Evolutionary conservation across 495 filamentous ascomycete species (phyloP), one percentile per base, ranked within the genome.

Genomic region (Stereocaulon alpinum): DNA sequence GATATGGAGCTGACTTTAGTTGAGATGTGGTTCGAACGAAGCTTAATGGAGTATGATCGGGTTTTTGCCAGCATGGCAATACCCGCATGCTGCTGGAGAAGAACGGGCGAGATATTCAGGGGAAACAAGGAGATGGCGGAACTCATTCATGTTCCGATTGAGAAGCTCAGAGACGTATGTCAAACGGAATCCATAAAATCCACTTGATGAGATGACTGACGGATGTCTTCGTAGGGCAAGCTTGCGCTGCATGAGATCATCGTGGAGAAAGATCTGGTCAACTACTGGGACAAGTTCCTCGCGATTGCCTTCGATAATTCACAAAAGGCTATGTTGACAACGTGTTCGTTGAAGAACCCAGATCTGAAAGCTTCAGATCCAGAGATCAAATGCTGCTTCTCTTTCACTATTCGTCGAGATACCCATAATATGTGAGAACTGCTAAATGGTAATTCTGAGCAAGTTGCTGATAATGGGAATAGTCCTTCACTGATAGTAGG

Each of bases 61-160:
- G 89, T 99, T 11, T 99, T 99, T 73, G 94, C 93, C 14, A 94
- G 89, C 71, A 97, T 99, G 93, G 92, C 93, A 24, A 91, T 97
- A 60, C 93, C 93, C 4, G 93, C 93, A 40, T 99, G 93, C 71
- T 94, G 91, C 69, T 99, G 93, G 93, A 82, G 94, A 64, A 80
- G 93, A 67, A 97, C 93, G 0, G 93, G 93, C 17, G 93, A 97
- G 72, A 97, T 99, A 48, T 96, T 96, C 69, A 83, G 94, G 60
- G 93, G 92, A 3, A 99, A 99, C 69, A 95, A 92, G 65, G 93
- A 97, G 70, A 97, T 99, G 91, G 94, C 93, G 27, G 89, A 96
- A 70, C 78, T 99, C 45, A 93, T 99, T 58, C 85, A 89, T 64
- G 89, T 96, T 57, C 89, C 90, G 1, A 89, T 96, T 65, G 91